Percentiles rank a stretch among this genome's conserved stretches.
phyloP scores from a whole-genome alignment of 2,329 filamentous ascomycete genomes.

The Verticillium isaacii region DNA sequence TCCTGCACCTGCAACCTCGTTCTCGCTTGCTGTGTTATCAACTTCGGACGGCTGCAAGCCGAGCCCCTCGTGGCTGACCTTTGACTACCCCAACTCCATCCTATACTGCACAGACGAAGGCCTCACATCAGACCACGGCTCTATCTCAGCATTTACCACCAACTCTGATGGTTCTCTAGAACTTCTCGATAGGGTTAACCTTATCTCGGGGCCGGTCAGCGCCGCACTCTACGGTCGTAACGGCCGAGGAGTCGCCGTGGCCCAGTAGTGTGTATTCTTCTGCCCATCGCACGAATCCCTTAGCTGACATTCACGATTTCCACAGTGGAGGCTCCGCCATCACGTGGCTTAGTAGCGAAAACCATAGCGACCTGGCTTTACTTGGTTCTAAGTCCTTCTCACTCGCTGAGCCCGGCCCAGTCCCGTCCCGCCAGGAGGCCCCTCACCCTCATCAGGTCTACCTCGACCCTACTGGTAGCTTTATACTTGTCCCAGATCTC shows the following conservation, averaged over 20 bases:
- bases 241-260: constrained; percentile 33
- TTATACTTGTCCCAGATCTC: constrained; percentile 61
- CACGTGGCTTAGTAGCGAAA: no score
- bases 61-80: constrained; percentile 57
- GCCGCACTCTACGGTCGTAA: constrained; percentile 36
- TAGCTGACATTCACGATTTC: no score
- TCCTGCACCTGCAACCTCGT: constrained; percentile 8
- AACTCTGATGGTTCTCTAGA: constrained; percentile 31
- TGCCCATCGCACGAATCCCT: no score
- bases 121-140: constrained; percentile 38
- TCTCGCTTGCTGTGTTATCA: constrained; percentile 20
- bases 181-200: constrained; percentile 27
- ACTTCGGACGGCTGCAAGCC: constrained; percentile 42
- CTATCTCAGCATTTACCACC: constrained; percentile 36
- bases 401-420: constrained; percentile 29
- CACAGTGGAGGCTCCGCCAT: no score
- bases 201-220: constrained; percentile 37
- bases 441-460: constrained; percentile 62
- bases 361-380: constrained; percentile 20
- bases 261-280: constrained; percentile 36
- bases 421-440: constrained; percentile 45
- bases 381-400: constrained; percentile 34
- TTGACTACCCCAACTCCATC: constrained; percentile 41
- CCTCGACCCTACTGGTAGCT: constrained; percentile 60
- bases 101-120: constrained; percentile 61